Conservation (phyloP, 352 stramenopile species). For the Plasmopara halstedii region DNA sequence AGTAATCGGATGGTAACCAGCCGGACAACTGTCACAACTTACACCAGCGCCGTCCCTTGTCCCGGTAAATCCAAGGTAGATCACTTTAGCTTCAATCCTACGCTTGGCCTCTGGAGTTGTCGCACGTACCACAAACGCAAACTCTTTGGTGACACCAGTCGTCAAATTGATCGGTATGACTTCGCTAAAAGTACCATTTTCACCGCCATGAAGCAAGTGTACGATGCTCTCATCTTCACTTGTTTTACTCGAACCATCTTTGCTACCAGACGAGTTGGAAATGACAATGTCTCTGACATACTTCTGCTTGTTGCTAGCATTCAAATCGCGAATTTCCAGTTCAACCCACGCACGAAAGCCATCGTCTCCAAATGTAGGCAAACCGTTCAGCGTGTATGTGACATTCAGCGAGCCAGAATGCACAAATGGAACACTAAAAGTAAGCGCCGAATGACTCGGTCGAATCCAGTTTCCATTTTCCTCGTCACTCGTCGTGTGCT, state of each 20-base stretch:
- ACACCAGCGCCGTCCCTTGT: slow-evolving; percentile 47
- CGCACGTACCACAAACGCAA: slow-evolving; percentile 51
- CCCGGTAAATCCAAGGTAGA: slow-evolving; percentile 40
- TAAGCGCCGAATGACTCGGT: slow-evolving; percentile 31
- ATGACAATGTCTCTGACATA: slow-evolving; percentile 5
- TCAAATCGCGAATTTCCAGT: slow-evolving; percentile 36
- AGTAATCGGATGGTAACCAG: slow-evolving; percentile 37
- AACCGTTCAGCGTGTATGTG: slow-evolving; percentile 52
- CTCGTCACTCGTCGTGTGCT: slow-evolving; percentile 20
- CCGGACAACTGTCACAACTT: slow-evolving; percentile 41
- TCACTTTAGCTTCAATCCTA: slow-evolving; percentile 44
- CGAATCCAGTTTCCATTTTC: slow-evolving; percentile 17
- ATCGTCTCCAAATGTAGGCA: slow-evolving; percentile 57
- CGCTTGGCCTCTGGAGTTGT: slow-evolving; percentile 32
- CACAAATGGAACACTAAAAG: slow-evolving; percentile 48
- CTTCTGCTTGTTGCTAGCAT: slow-evolving; percentile 10
- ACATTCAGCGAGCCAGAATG: slow-evolving; percentile 52
- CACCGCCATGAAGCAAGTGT: slow-evolving; percentile 49
- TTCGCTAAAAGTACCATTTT: slow-evolving; percentile 61
- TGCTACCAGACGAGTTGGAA: slow-evolving; percentile 5
- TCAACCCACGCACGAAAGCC: slow-evolving; percentile 62
- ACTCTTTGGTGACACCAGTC: slow-evolving; percentile 32
- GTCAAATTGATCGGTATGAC: slow-evolving; percentile 51
- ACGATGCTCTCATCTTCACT: slow-evolving; percentile 25
- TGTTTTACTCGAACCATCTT: slow-evolving; percentile 3